Percentiles rank a stretch among this genome's conserved stretches.
These are phyloP conservation scores for Emergomyces orientalis DNA, from an alignment of 2,329 filamentous ascomycete species.

Conservation along the genomic window DNA sequence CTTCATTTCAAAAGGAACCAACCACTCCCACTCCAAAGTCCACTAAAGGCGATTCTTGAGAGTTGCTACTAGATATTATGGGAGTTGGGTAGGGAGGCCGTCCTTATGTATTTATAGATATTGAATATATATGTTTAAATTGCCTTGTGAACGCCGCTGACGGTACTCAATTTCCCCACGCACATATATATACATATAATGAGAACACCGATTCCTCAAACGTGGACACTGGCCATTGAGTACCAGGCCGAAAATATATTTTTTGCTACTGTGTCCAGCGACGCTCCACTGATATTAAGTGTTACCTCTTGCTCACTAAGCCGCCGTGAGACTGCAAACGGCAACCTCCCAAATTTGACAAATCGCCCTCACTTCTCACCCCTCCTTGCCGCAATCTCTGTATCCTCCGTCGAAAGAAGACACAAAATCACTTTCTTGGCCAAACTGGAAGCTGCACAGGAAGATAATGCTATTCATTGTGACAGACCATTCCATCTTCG, in stretches of 20 bases:
- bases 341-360: not conserved
- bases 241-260: not conserved
- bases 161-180: not conserved
- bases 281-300: not conserved
- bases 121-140: not conserved
- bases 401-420: not conserved
- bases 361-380: not conserved
- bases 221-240: not conserved
- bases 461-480: too few relatives aligned
- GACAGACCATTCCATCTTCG: too few relatives aligned
- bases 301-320: not conserved
- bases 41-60: not conserved
- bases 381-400: not conserved
- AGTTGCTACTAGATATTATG: not conserved
- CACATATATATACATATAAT: not conserved
- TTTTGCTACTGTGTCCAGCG: not conserved
- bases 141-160: not conserved
- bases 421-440: not conserved
- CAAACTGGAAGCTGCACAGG: not conserved
- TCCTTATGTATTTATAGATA: not conserved
- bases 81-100: not conserved
- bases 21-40: not conserved
- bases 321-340: not conserved
- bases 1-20: conserved; percentile 4
- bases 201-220: not conserved